Evolutionary conservation across 2,329 filamentous ascomycete genomes (phyloP).

Genomic region (Corynespora cassiicola): DNA sequence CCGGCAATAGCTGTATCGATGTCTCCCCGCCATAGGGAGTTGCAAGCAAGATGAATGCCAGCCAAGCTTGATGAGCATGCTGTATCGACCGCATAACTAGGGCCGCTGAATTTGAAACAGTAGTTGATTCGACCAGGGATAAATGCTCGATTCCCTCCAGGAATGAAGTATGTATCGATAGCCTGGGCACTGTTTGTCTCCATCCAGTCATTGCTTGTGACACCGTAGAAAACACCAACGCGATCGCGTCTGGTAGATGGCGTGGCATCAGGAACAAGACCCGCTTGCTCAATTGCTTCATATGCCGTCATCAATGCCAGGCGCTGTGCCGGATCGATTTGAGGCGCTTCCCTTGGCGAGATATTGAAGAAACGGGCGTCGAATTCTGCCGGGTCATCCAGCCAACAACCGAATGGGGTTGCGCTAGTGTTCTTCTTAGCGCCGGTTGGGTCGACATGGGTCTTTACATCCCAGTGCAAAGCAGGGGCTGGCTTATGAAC

Average conservation of each 20-base stretch:
- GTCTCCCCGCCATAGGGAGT: conserved; percentile 18
- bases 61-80: conserved; percentile 19
- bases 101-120: conserved; percentile 26
- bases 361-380: conserved; percentile 38
- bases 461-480: conserved; percentile 35
- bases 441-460: conserved; percentile 27
- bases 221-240: conserved; percentile 42
- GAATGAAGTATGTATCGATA: conserved; percentile 62
- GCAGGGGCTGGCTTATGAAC: conserved; percentile 32
- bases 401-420: conserved; percentile 30
- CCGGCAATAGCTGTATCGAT: conserved; percentile 26
- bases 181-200: conserved; percentile 25
- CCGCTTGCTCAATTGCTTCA: conserved; percentile 36
- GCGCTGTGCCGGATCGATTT: conserved; percentile 36
- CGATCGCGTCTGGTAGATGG: conserved; percentile 30
- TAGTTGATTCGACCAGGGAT: conserved; percentile 56
- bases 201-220: conserved; percentile 37
- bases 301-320: conserved; percentile 29
- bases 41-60: conserved; percentile 31
- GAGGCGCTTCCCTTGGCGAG: conserved; percentile 32
- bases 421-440: conserved; percentile 19
- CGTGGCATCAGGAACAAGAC: conserved; percentile 34
- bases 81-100: conserved; percentile 14
- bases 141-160: conserved; percentile 60
- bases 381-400: conserved; percentile 31